phyloP scores from a whole-genome alignment of 345 rosid genomes.

The Corymbia maculata region DNA sequence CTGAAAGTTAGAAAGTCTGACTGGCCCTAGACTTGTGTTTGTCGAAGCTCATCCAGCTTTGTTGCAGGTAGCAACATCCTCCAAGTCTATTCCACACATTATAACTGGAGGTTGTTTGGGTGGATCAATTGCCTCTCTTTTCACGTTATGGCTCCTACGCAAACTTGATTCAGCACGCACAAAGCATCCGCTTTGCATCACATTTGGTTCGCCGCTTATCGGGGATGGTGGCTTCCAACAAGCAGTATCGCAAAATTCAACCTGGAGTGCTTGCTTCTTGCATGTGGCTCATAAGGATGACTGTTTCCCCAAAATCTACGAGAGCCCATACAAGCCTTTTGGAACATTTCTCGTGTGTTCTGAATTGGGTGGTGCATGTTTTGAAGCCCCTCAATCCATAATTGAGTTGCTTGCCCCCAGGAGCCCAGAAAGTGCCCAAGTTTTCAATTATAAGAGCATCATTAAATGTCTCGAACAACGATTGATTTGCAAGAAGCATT shows the following conservation, averaged over 20 bases:
- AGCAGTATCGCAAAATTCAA: constrained; percentile 14
- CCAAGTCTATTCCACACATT: constrained; percentile 8
- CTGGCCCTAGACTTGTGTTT: neutral
- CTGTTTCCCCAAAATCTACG: constrained; percentile 12
- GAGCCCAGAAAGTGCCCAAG: neutral
- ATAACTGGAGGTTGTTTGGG: constrained; percentile 46
- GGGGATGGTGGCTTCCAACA: constrained; percentile 27
- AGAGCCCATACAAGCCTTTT: constrained; percentile 27
- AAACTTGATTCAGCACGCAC: neutral
- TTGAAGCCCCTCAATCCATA: constrained; percentile 32
- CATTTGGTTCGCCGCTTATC: constrained; percentile 53
- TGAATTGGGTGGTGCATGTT: constrained; percentile 18
- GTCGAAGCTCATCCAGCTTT: neutral
- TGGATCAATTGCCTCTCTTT: constrained; percentile 65
- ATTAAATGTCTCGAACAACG: neutral
- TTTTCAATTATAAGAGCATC: constrained; percentile 1
- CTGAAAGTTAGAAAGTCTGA: neutral
- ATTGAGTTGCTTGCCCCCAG: constrained; percentile 7
- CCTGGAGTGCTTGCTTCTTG: constrained; percentile 46
- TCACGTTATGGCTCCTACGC: constrained; percentile 49
- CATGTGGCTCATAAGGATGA: constrained; percentile 32
- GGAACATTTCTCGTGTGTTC: constrained; percentile 43
- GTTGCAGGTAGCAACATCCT: neutral
- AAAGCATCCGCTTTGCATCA: constrained; percentile 47
- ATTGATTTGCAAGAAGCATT: constrained; percentile 2